A percentile compares a stretch with the other conserved stretches of the same genome.
These are phyloP conservation scores for Fistulifera solaris DNA, from an alignment of 108 stramenopile genomes.

Conservation along the genomic window DNA sequence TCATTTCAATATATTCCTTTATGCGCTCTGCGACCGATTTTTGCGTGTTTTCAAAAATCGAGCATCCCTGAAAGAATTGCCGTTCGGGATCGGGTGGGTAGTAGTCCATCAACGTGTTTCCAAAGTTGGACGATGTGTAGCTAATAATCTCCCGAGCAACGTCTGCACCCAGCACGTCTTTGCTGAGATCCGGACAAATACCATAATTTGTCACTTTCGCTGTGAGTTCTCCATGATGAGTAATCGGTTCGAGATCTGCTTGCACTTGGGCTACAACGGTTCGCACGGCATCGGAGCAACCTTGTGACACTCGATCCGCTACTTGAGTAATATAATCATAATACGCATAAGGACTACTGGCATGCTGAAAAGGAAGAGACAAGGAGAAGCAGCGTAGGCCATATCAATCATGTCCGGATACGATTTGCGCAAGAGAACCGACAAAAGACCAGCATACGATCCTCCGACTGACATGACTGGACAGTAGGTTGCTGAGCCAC, in stretches of 20 bases:
- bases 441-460: slow-evolving; percentile 67
- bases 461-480: slow-evolving; percentile 73
- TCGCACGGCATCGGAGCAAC: slow-evolving; percentile 47
- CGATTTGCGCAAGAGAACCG: slow-evolving; percentile 52
- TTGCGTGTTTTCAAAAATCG: slow-evolving; percentile 31
- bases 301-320: slow-evolving; percentile 42
- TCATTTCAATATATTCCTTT: slow-evolving; percentile 6
- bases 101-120: slow-evolving; percentile 60
- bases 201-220: slow-evolving; percentile 40
- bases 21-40: slow-evolving; percentile 13
- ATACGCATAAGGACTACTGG: slow-evolving; percentile 24
- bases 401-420: slow-evolving; percentile 61
- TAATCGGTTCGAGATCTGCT: slow-evolving; percentile 12
- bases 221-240: slow-evolving; percentile 27
- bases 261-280: slow-evolving; percentile 4
- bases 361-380: slow-evolving; percentile 58
- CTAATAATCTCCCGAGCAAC: slow-evolving; percentile 29
- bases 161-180: slow-evolving; percentile 5
- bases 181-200: slow-evolving; percentile 6
- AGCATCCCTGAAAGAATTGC: slow-evolving; percentile 38
- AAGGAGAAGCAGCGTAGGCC: slow-evolving; percentile 56
- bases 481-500: slow-evolving; percentile 39
- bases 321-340: slow-evolving; percentile 56
- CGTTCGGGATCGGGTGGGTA: slow-evolving; percentile 56
- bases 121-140: slow-evolving; percentile 45